A percentile compares a stretch with the other conserved stretches of the same genome.
These are phyloP conservation scores for Gracilaria domingensis DNA, from an alignment of 23 red algal species.

Conservation along the genomic window DNA sequence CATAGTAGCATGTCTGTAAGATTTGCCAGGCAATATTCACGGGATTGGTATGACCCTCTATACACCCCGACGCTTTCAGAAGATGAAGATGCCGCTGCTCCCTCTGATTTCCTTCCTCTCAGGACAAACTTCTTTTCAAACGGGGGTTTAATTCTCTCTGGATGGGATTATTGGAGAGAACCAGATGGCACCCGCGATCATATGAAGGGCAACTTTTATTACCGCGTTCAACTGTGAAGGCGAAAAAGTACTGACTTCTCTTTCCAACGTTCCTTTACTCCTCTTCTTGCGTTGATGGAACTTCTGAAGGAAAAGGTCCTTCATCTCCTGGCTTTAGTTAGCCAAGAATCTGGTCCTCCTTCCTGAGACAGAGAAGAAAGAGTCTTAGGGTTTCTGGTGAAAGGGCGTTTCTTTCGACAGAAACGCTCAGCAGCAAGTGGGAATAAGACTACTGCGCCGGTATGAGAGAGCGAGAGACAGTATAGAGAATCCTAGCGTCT, in stretches of 20 bases:
- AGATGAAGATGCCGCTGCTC: constrained; percentile 44
- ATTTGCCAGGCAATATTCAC: constrained; percentile 23
- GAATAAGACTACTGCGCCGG: too few relatives aligned
- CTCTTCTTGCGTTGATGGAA: neutral
- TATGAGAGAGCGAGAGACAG: too few relatives aligned
- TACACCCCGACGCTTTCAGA: constrained; percentile 25
- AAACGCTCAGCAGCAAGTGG: too few relatives aligned
- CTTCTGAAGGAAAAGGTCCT: too few relatives aligned
- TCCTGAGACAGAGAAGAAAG: too few relatives aligned
- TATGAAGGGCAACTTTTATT: constrained; percentile 57
- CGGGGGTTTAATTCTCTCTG: constrained; percentile 8
- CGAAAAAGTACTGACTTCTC: neutral
- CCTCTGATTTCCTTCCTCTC: constrained; percentile 51
- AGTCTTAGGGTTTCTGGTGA: too few relatives aligned
- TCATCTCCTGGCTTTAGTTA: too few relatives aligned
- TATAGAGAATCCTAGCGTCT: too few relatives aligned
- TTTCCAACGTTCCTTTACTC: neutral
- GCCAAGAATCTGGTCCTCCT: too few relatives aligned
- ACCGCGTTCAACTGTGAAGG: constrained; percentile 33
- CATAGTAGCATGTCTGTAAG: constrained; percentile 27
- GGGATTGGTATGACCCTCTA: constrained; percentile 48
- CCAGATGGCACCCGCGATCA: constrained; percentile 37
- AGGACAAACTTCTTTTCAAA: constrained; percentile 26
- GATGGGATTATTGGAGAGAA: constrained; percentile 53
- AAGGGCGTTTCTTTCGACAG: too few relatives aligned